These are phyloP conservation scores for Phylloporus scabripes DNA, from an alignment of 768 basidiomycete species.

Conservation along the genomic window DNA sequence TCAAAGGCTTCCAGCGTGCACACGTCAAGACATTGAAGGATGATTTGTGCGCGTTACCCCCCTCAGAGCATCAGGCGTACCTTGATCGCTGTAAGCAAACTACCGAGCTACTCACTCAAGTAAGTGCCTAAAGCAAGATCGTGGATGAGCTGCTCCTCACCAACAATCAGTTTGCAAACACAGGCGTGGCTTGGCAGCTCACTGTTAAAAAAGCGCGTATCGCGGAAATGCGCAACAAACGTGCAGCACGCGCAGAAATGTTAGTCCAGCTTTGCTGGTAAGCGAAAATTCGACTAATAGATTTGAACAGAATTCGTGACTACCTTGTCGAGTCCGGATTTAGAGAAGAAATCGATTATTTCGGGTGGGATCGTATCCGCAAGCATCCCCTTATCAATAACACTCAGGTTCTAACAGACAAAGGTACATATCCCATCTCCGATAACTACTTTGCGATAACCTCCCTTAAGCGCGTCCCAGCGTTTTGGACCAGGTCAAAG, in stretches of 20 bases:
- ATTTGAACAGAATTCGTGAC: slow-evolving; percentile 15
- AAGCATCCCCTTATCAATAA: slow-evolving; percentile 26
- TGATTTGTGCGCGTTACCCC: slow-evolving; percentile 8
- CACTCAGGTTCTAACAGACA: slow-evolving; percentile 19
- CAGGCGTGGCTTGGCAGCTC: slow-evolving; percentile 25
- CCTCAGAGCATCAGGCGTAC: slow-evolving; percentile 15
- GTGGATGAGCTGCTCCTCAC: slow-evolving; percentile 4
- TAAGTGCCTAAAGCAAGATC: slow-evolving; percentile 3
- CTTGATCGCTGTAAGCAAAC: slow-evolving; percentile 14
- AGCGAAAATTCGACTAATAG: slow-evolving; percentile 4
- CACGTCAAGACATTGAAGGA: slow-evolving; percentile 16
- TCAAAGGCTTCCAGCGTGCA: slow-evolving; percentile 21
- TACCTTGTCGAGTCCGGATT: slow-evolving; percentile 19
- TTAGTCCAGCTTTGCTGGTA: slow-evolving; percentile 9
- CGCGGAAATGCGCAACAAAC: slow-evolving; percentile 18
- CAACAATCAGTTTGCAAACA: slow-evolving; percentile 20
- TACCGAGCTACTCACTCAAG: slow-evolving; percentile 5
- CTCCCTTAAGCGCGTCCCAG: slow-evolving; percentile 11
- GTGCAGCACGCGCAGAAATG: slow-evolving; percentile 23
- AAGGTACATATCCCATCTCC: slow-evolving; percentile 11
- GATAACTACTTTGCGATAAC: slow-evolving; percentile 4
- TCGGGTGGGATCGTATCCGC: slow-evolving; percentile 30
- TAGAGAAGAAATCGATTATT: slow-evolving; percentile 24
- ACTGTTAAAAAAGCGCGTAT: slow-evolving; percentile 15
- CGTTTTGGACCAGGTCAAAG: slow-evolving; percentile 18